Evolutionary conservation across 208 protist species (phyloP).

Genomic region (Perkinsela sp.): DNA sequence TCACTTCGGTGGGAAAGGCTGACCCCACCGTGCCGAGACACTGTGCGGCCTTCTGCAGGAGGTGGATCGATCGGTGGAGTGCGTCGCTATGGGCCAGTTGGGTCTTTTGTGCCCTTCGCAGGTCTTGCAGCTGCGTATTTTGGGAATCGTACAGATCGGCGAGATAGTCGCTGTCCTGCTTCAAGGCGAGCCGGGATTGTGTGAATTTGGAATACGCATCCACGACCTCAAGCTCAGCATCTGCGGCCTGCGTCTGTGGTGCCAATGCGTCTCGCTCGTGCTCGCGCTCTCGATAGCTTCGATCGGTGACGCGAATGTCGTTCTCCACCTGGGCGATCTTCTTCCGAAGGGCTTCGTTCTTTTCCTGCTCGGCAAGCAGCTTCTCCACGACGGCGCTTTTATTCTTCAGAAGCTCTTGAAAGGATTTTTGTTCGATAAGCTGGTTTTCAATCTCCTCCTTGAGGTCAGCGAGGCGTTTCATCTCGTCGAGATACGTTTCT

Average conservation of each 20-base stretch:
- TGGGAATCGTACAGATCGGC: background rate
- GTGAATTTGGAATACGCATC: background rate
- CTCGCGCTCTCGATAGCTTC: background rate
- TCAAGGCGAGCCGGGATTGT: background rate
- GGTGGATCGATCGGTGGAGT: background rate
- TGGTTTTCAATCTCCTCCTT: background rate
- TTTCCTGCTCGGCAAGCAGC: background rate
- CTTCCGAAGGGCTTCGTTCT: background rate
- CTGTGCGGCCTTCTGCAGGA: background rate
- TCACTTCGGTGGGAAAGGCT: background rate
- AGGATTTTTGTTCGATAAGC: background rate
- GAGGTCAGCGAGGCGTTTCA: background rate
- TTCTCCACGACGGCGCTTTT: background rate
- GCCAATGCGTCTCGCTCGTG: background rate
- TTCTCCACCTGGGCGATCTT: background rate
- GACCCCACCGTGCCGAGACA: background rate
- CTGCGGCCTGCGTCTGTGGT: background rate
- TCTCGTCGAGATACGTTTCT: background rate
- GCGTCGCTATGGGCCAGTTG: background rate
- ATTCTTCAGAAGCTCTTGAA: background rate
- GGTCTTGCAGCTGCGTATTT: background rate
- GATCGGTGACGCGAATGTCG: background rate
- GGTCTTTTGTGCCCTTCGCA: background rate
- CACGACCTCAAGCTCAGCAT: background rate
- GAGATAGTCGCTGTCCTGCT: background rate